phyloP scores from a whole-genome alignment of 1,139 yeast species.

The Yamadazyma siamensis region DNA sequence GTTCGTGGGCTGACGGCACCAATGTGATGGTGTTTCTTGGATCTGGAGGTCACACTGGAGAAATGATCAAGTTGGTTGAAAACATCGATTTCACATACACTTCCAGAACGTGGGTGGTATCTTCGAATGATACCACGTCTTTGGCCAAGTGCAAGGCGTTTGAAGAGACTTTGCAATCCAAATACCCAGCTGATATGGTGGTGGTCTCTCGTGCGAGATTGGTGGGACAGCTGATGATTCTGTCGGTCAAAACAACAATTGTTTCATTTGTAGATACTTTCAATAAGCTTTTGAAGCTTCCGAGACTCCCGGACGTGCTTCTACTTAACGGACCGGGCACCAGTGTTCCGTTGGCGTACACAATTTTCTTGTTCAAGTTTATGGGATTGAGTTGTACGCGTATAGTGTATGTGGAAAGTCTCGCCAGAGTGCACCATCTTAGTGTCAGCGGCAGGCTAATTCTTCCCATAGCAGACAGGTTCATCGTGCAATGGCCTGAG shows the following conservation, averaged over 20 bases:
- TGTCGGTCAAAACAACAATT: conserved; percentile 53
- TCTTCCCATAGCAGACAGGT: conserved; percentile 68
- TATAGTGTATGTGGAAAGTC: conserved; percentile 79
- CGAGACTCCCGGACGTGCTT: conserved; percentile 47
- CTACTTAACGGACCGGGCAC: conserved; percentile 95
- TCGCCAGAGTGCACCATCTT: conserved; percentile 76
- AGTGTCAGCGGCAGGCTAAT: conserved; percentile 76
- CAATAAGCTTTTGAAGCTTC: conserved; percentile 15
- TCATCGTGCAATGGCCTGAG: conserved; percentile 88
- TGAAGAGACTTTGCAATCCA: conserved; percentile 24
- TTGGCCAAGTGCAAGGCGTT: conserved; percentile 43
- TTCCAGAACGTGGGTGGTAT: conserved; percentile 43
- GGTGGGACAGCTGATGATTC: conserved; percentile 60
- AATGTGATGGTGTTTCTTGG: conserved; percentile 60
- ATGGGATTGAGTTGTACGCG: conserved; percentile 52
- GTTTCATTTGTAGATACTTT: conserved; percentile 33
- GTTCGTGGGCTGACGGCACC: conserved; percentile 15
- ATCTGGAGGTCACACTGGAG: conserved; percentile 95
- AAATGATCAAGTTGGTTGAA: conserved; percentile 69
- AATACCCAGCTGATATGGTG: conserved; percentile 23
- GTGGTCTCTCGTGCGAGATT: conserved; percentile 70
- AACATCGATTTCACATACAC: conserved; percentile 25
- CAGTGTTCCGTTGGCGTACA: conserved; percentile 70
- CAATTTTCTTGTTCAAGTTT: conserved; percentile 52
- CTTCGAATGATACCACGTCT: conserved; percentile 62